These are phyloP conservation scores for Pharus latifolius DNA, from an alignment of 176 grass and related monocot genomes.

Conservation along the genomic window DNA sequence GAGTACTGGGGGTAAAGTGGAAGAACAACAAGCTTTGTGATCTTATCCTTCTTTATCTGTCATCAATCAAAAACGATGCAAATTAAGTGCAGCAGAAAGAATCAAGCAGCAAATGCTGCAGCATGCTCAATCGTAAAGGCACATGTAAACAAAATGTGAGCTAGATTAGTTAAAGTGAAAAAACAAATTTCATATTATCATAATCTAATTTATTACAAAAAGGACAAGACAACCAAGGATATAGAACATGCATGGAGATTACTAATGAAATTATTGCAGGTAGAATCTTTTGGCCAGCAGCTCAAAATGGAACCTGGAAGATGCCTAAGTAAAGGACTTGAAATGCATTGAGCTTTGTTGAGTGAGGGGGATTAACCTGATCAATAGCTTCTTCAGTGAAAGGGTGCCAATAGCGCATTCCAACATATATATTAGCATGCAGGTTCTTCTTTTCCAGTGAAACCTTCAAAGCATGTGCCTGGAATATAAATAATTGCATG, in stretches of 20 bases:
- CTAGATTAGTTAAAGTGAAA: no score
- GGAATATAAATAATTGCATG: conserved; percentile 6
- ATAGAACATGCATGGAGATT: no score
- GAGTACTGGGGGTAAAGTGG: conserved; percentile 98
- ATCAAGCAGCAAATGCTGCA: no score
- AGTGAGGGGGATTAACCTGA: conserved; percentile 34
- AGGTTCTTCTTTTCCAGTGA: conserved; percentile 61
- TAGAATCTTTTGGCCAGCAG: no score
- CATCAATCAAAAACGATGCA: conserved; percentile 8
- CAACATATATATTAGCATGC: conserved; percentile 80
- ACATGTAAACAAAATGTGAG: no score
- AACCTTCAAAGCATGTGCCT: conserved; percentile 79
- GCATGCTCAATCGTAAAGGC: no score
- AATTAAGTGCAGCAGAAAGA: neutral
- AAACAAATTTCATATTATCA: no score
- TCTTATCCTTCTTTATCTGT: conserved; percentile 89
- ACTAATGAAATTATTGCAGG: no score
- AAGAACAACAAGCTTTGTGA: conserved; percentile 86
- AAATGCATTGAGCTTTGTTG: neutral
- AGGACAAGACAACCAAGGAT: no score
- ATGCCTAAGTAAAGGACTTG: neutral
- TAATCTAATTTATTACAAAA: no score
- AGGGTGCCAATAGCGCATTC: conserved; percentile 96
- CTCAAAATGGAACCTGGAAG: no score
- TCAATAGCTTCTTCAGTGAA: conserved; percentile 88